Conservation (phyloP, 495 filamentous ascomycete species). For the Neurospora sp. region DNA sequence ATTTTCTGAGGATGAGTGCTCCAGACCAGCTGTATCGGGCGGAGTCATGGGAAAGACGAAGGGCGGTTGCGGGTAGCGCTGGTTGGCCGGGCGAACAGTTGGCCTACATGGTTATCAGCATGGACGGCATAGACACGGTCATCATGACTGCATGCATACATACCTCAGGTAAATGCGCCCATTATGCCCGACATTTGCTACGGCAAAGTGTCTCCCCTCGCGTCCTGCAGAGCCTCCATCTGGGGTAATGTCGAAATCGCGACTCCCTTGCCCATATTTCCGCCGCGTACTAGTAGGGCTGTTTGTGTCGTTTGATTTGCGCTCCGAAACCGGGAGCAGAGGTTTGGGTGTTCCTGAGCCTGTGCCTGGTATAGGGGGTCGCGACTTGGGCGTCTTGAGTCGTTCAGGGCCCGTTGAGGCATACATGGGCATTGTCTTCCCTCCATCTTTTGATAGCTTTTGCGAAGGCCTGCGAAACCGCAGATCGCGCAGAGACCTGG, state of each 20-base stretch:
- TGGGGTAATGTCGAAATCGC: conserved; percentile 37
- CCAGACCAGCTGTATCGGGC: conserved; percentile 44
- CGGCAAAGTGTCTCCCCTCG: conserved; percentile 74
- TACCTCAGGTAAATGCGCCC: conserved; percentile 93
- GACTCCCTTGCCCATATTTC: conserved; percentile 22
- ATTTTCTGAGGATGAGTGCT: conserved; percentile 29
- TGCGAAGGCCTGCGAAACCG: conserved; percentile 6
- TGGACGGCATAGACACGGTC: conserved; percentile 5
- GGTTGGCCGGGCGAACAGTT: conserved; percentile 43
- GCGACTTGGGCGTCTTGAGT: conserved; percentile 18
- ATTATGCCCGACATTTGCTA: conserved; percentile 89
- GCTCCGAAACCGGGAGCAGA: conserved; percentile 33
- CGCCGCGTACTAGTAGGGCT: conserved; percentile 12
- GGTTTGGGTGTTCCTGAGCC: conserved; percentile 20
- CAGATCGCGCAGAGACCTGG: conserved; percentile 7
- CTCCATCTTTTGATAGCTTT: conserved; percentile 11
- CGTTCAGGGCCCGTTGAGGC: conserved; percentile 5
- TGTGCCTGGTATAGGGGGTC: conserved; percentile 12
- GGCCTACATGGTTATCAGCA: conserved; percentile 34
- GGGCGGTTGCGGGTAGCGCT: conserved; percentile 48
- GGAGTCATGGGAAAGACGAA: conserved; percentile 51
- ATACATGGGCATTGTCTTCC: conserved; percentile 1
- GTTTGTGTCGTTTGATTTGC: conserved; percentile 28
- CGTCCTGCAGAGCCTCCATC: conserved; percentile 42
- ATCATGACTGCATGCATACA: conserved; percentile 38